phyloP scores from a whole-genome alignment of 2,329 filamentous ascomycete species.

The Colletotrichum lentis region DNA sequence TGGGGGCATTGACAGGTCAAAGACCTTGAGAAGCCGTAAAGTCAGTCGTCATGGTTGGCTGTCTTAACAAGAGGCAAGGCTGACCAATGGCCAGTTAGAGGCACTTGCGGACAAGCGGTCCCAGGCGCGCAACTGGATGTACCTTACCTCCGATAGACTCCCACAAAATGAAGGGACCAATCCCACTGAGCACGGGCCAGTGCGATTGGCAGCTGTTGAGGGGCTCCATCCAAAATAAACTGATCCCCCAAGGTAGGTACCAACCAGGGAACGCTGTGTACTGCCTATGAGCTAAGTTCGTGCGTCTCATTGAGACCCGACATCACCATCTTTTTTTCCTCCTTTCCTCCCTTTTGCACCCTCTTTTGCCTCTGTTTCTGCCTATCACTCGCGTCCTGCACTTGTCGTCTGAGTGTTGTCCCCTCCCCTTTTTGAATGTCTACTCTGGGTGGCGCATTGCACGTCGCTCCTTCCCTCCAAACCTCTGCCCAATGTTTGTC shows the following conservation, averaged over 20 bases:
- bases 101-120: neutral
- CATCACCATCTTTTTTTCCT: constrained; percentile 24
- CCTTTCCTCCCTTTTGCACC: neutral
- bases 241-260: constrained; percentile 21
- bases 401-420: constrained; percentile 13
- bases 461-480: constrained; percentile 31
- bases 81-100: neutral
- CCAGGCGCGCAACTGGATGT: neutral
- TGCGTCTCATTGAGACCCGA: constrained; percentile 28
- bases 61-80: constrained; percentile 26
- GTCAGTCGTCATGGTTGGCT: constrained; percentile 13
- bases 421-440: constrained; percentile 33
- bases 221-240: constrained; percentile 35
- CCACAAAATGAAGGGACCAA: constrained; percentile 15
- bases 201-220: constrained; percentile 31
- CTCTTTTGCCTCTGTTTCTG: neutral
- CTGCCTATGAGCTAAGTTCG: constrained; percentile 27
- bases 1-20: constrained; percentile 35
- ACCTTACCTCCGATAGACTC: constrained; percentile 8
- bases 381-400: constrained; percentile 14
- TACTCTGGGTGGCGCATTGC: constrained; percentile 36
- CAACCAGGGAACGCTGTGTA: constrained; percentile 20
- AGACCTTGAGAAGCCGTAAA: constrained; percentile 6
- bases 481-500: constrained; percentile 37
- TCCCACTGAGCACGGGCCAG: constrained; percentile 17